Evolutionary conservation across 306 rosid genomes (phyloP).

Genomic region (Mimosa pudica): DNA sequence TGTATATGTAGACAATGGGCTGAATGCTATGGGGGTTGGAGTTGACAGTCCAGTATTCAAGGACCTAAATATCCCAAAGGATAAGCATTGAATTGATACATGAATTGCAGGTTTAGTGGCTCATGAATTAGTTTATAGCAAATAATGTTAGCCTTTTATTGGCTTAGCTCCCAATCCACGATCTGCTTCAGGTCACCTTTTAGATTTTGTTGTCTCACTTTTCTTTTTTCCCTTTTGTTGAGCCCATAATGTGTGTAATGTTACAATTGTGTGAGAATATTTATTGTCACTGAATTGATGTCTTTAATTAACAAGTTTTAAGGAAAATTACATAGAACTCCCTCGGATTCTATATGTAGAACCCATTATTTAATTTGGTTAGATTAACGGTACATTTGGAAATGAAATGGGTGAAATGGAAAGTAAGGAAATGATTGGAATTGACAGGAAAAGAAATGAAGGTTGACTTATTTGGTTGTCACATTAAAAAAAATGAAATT

Average conservation of each 20-base stretch:
- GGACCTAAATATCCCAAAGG: constrained; percentile 43
- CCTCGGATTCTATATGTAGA: too few relatives aligned
- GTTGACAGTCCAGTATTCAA: constrained; percentile 58
- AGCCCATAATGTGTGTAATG: neutral
- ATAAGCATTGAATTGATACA: constrained; percentile 28
- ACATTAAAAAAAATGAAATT: too few relatives aligned
- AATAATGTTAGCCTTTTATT: neutral
- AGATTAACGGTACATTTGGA: too few relatives aligned
- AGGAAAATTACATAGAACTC: neutral
- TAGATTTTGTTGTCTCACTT: neutral
- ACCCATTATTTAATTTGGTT: too few relatives aligned
- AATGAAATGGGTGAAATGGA: too few relatives aligned
- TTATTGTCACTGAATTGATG: neutral
- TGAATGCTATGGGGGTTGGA: constrained; percentile 92
- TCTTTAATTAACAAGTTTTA: neutral
- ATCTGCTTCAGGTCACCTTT: neutral
- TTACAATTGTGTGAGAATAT: neutral
- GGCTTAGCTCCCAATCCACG: neutral
- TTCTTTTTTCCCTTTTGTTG: neutral
- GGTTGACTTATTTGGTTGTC: too few relatives aligned
- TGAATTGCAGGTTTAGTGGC: neutral
- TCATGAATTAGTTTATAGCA: neutral
- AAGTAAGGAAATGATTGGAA: too few relatives aligned
- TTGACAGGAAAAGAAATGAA: too few relatives aligned
- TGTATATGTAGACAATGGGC: constrained; percentile 82